A percentile compares a stretch with the other conserved stretches of the same genome.
phyloP scores from a whole-genome alignment of 495 filamentous ascomycete genomes.

The Apodospora peruviana region DNA sequence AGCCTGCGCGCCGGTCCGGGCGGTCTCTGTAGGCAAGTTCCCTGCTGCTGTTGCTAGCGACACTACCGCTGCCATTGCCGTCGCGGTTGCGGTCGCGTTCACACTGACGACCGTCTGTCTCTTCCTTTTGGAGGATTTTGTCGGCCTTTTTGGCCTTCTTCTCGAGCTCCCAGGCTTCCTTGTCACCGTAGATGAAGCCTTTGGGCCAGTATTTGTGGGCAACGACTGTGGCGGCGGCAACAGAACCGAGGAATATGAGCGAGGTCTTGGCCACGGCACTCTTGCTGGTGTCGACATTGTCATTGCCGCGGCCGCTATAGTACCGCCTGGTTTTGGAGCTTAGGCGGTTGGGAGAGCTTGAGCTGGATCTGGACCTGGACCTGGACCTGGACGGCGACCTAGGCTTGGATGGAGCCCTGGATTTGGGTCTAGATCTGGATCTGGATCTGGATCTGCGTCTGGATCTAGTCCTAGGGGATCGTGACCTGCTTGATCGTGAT shows the following conservation, averaged over 20 bases:
- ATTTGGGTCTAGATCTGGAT: background rate
- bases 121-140: background rate
- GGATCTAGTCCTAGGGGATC: background rate
- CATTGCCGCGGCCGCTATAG: constrained; percentile 3
- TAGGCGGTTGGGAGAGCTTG: background rate
- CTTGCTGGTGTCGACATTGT: background rate
- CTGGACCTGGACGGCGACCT: background rate
- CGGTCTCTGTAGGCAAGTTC: too few relatives aligned
- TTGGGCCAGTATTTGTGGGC: constrained; percentile 38
- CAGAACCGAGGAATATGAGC: constrained; percentile 31
- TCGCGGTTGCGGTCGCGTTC: too few relatives aligned
- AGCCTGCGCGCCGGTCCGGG: too few relatives aligned
- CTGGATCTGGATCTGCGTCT: background rate
- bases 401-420: background rate
- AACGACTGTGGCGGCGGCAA: constrained; percentile 29
- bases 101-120: too few relatives aligned
- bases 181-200: constrained; percentile 32
- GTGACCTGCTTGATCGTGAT: background rate
- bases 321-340: background rate
- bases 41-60: too few relatives aligned
- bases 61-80: too few relatives aligned
- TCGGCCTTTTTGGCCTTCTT: constrained; percentile 4
- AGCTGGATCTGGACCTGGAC: constrained; percentile 4
- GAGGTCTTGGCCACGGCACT: constrained; percentile 22
- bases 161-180: constrained; percentile 30